A percentile compares a stretch with the other conserved stretches of the same genome.
These are phyloP conservation scores for Prunella vulgaris DNA, from an alignment of 257 asterid genomes.

Conservation along the genomic window DNA sequence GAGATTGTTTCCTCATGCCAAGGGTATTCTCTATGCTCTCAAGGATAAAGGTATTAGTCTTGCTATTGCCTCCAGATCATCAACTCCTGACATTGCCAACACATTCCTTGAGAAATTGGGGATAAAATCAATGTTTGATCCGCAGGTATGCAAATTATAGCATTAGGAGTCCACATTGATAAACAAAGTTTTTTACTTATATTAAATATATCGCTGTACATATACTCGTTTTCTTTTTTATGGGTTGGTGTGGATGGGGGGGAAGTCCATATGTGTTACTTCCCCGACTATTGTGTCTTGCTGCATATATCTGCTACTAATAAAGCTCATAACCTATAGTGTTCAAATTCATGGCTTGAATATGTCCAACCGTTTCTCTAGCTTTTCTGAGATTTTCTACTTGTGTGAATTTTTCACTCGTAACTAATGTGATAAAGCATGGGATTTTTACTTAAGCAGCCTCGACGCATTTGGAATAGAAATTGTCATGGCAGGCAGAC, in stretches of 20 bases:
- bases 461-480: not conserved
- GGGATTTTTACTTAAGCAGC: not conserved
- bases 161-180: not conserved
- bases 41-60: slow-evolving; percentile 51
- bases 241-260: too few relatives aligned
- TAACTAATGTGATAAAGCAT: too few relatives aligned
- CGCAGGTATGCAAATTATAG: slow-evolving; percentile 47
- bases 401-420: too few relatives aligned
- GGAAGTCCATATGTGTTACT: too few relatives aligned
- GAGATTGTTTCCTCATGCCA: slow-evolving; percentile 49
- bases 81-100: slow-evolving; percentile 77
- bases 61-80: slow-evolving; percentile 67
- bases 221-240: not conserved
- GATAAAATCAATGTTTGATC: slow-evolving; percentile 70
- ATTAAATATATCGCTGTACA: not conserved
- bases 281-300: not conserved
- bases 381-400: not conserved
- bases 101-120: slow-evolving; percentile 70
- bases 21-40: slow-evolving; percentile 51
- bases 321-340: not conserved
- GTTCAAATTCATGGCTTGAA: not conserved
- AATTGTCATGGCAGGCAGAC: slow-evolving; percentile 3
- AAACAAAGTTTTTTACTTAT: not conserved
- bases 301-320: not conserved
- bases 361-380: not conserved